These are phyloP conservation scores for Hypoxylon sp. DNA, from an alignment of 2,329 filamentous ascomycete genomes.

Conservation along the genomic window DNA sequence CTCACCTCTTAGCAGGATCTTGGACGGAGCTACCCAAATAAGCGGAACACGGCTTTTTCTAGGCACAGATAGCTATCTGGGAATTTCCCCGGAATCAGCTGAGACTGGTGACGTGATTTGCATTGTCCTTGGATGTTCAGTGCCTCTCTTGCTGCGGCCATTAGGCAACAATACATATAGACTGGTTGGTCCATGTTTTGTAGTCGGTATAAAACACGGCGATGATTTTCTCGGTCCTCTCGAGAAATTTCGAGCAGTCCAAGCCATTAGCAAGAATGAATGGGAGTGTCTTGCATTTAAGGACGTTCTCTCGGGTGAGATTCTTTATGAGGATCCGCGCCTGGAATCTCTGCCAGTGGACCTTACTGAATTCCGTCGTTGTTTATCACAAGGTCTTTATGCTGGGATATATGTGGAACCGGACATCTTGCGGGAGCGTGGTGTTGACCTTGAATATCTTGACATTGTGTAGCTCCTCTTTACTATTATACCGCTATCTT, in stretches of 20 bases:
- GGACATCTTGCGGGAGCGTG: slow-evolving; percentile 5
- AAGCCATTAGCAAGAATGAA: not conserved
- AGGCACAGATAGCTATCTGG: slow-evolving; percentile 15
- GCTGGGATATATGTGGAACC: not conserved
- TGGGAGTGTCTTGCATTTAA: not conserved
- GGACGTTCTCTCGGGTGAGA: slow-evolving; percentile 18
- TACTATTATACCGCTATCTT: not conserved
- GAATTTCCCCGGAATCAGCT: slow-evolving; percentile 5
- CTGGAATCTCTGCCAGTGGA: slow-evolving; percentile 24
- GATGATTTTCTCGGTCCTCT: slow-evolving; percentile 37
- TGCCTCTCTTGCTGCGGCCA: slow-evolving; percentile 16
- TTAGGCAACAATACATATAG: slow-evolving; percentile 11
- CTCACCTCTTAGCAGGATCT: not conserved
- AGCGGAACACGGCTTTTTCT: slow-evolving; percentile 5
- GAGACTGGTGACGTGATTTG: slow-evolving; percentile 28
- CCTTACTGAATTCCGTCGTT: slow-evolving; percentile 19
- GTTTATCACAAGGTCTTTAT: not conserved
- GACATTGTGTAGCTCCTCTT: slow-evolving; percentile 29
- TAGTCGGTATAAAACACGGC: slow-evolving; percentile 2
- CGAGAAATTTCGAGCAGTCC: not conserved
- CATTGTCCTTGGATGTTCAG: slow-evolving; percentile 29
- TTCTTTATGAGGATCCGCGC: slow-evolving; percentile 29
- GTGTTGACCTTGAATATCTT: slow-evolving; percentile 25
- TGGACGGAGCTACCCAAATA: accelerated
- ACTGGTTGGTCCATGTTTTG: slow-evolving; percentile 28